Conservation (phyloP, 179 eudicot genomes). For the Actinidia arguta region DNA sequence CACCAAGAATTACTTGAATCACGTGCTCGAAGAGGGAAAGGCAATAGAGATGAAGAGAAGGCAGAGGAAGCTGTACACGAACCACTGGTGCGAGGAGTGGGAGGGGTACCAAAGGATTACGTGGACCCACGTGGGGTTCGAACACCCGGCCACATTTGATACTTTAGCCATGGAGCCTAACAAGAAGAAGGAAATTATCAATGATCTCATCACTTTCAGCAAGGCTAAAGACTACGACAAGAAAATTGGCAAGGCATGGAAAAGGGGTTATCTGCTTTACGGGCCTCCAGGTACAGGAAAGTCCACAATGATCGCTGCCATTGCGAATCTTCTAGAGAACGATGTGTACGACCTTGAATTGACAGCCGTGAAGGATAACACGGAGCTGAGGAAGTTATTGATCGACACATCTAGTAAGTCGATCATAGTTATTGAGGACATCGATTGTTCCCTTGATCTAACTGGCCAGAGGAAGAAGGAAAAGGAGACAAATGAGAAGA, state of each 20-base stretch:
- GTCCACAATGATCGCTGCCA: constrained; percentile 46
- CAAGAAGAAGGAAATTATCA: constrained; percentile 36
- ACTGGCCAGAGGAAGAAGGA: constrained; percentile 30
- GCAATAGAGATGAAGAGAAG: constrained; percentile 26
- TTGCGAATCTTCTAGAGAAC: constrained; percentile 44
- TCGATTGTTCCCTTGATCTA: constrained; percentile 37
- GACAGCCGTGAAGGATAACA: constrained; percentile 32
- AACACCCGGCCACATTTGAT: constrained; percentile 43
- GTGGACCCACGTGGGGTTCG: constrained; percentile 39
- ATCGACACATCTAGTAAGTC: constrained; percentile 29
- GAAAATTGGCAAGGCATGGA: constrained; percentile 41
- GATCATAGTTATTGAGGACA: constrained; percentile 41
- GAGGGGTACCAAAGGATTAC: not conserved
- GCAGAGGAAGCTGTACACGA: constrained; percentile 45
- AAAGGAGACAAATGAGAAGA: too few species aligned
- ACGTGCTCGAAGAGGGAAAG: constrained; percentile 40
- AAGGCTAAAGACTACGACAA: constrained; percentile 34
- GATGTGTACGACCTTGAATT: constrained; percentile 47
- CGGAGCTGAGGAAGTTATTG: constrained; percentile 30
- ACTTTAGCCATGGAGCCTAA: constrained; percentile 38
- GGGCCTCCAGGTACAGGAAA: constrained; percentile 36
- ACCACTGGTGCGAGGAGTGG: constrained; percentile 14
- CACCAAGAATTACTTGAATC: constrained; percentile 29
- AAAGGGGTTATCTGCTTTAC: constrained; percentile 29
- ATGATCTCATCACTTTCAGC: constrained; percentile 39